Conservation (phyloP, 1,284 basidiomycete genomes). For the Cutaneotrichosporon spelunceum region DNA sequence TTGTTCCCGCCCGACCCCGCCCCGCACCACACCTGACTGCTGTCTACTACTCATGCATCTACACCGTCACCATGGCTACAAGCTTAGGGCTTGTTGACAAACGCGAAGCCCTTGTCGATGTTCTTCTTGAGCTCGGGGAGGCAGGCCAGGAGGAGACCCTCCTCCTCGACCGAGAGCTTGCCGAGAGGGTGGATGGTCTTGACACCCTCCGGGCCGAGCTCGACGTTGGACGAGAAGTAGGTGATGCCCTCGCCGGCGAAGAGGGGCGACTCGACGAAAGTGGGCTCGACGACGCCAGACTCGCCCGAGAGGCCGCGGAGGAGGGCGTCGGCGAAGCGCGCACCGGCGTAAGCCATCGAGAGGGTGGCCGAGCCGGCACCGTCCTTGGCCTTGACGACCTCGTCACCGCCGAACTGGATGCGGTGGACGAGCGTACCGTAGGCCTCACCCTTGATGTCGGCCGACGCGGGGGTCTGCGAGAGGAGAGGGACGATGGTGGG, state of each 20-base stretch:
- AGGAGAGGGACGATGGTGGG: conserved; percentile 95
- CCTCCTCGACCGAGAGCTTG: conserved; percentile 68
- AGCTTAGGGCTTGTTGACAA: conserved; percentile 54
- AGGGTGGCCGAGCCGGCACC: conserved; percentile 81
- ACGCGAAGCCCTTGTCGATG: conserved; percentile 88
- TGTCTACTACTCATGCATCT: conserved; percentile 4
- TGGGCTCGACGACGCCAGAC: conserved; percentile 77
- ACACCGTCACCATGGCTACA: not conserved
- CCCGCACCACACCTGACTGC: not conserved
- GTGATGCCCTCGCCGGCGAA: conserved; percentile 72
- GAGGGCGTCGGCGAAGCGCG: conserved; percentile 74
- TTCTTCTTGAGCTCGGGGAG: conserved; percentile 93
- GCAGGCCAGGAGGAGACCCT: conserved; percentile 81
- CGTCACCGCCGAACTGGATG: conserved; percentile 92
- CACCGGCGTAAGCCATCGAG: conserved; percentile 85
- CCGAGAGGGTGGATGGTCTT: conserved; percentile 84
- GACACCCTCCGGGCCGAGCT: conserved; percentile 82
- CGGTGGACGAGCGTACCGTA: conserved; percentile 69
- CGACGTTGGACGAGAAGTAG: conserved; percentile 79
- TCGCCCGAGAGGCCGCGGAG: conserved; percentile 84
- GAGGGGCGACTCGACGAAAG: conserved; percentile 76
- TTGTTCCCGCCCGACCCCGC: no score
- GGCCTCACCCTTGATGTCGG: conserved; percentile 57
- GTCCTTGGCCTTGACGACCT: conserved; percentile 89
- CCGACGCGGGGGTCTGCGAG: conserved; percentile 73